Base-by-base conservation (phyloP, 2,329 filamentous ascomycete genomes). In the Exophiala mesophila region DNA sequence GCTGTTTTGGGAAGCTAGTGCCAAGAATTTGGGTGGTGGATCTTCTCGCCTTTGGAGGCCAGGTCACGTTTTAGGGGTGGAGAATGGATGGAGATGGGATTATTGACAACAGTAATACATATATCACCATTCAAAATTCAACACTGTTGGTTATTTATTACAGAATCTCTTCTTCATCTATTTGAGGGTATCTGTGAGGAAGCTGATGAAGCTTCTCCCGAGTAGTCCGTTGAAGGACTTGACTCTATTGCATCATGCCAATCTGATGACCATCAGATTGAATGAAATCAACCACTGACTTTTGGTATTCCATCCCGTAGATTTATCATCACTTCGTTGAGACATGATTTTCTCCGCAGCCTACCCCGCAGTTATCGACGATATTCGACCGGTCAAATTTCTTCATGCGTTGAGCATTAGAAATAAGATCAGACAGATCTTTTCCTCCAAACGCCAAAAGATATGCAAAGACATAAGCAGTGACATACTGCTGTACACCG, bases 361-460 rank as follows among this genome's bases (percentile, higher is more conserved):
- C n/a, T n/a, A n/a, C n/a, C n/a, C n/a, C n/a, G n/a, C n/a, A n/a
- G n/a, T n/a, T n/a, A n/a, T n/a, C n/a, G n/a, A n/a, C n/a, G n/a
- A n/a, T n/a, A n/a, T n/a, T n/a, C n/a, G n/a, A n/a, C n/a, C n/a
- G n/a, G n/a, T n/a, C n/a, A n/a, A n/a, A n/a, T 38, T 18, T 43
- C 47, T 47, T 36, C 49, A 53, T 51, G 53, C 53, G 53, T 55
- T 55, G 53, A 55, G 53, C 53, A 53, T 49, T 34, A 49, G 41
- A 54, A 54, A 35, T 13, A 17, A 23, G 19, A 26, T 39, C 36
- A n/a, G 9, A 12, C 13, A 10, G 16, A 37, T 23, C 39, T 34
- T 45, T 40, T 26, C 23, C 42, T 39, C 36, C 16, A 21, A 33
- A 18, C 10, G 26, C 19, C 17, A 23, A 5, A 32, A 19, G 15